Base-by-base conservation (phyloP, 2,329 filamentous ascomycete genomes). In the Aspergillus sp. region DNA sequence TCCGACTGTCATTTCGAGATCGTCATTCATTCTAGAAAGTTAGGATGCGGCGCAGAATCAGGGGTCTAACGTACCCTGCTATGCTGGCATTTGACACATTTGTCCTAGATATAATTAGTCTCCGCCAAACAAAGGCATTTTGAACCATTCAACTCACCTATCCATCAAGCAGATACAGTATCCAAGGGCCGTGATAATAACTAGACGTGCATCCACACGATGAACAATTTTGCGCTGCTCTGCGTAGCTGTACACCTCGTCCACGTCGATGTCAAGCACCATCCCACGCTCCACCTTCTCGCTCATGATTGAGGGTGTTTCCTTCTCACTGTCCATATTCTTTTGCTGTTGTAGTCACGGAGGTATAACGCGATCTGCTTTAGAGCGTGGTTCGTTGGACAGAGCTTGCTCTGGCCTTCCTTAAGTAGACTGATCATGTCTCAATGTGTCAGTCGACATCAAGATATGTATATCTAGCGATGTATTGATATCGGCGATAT, bases 61-160 rank as follows among this genome's bases (percentile, higher is more conserved):
- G 3, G 11, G 33, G 78, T 7, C 22, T 82, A 6, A 56, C 66
- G 49, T 63, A 80, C 78, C 80, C 89, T 16, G 88, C 88, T 24
- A 82, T 24, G 78, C 30, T 76, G 67, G 92, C 73, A 69, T 93
- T 93, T 3, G 87, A 90, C 65, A 92, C 73, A 69, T 93, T 93
- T 2, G 87, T 90, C 30, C 89, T 79, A 65, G 3, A 24, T 24
- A 7, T 24, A n/a, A 7, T 24, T 24, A 24, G 22, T 7, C 22
- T 24, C n/a, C 22, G 22, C 22, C 22, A 24, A 24, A 24, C 4
- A 24, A 24, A 7, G 7, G 22, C 4, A 4, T 7, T 3, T 24
- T 7, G 7, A 24, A 7, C 22, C 22, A 36, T 36, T 10, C 33
- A 36, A 36, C 33, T 36, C n/a, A 36, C 35, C 89, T 79, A 66